Percentiles rank a stretch among this genome's conserved stretches.
Evolutionary conservation across 257 asterid species (phyloP).

Genomic region (Salvia splendens): DNA sequence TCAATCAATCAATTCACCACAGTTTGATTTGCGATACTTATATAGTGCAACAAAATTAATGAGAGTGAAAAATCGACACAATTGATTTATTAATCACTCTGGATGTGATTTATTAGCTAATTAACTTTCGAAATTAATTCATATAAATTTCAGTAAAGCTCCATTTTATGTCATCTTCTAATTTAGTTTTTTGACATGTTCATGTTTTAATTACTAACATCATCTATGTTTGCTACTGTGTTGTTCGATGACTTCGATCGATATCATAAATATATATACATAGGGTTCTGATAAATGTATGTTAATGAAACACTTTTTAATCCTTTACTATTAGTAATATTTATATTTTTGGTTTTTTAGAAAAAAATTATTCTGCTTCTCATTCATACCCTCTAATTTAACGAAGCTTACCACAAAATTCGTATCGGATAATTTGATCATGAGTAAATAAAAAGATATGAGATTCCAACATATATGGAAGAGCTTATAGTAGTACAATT

Average conservation of each 20-base stretch:
- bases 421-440: slow-evolving; percentile 35
- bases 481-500: slow-evolving; percentile 34
- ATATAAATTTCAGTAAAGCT: neutral
- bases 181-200: neutral
- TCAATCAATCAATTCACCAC: neutral
- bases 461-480: slow-evolving; percentile 47
- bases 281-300: neutral
- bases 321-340: neutral
- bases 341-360: neutral
- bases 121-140: neutral
- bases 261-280: neutral
- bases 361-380: neutral
- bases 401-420: slow-evolving; percentile 19
- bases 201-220: neutral
- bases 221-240: neutral
- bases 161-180: too few species aligned
- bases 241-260: neutral
- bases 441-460: slow-evolving; percentile 19
- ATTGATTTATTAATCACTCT: neutral
- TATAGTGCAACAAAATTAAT: neutral
- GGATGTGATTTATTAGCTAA: neutral
- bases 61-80: neutral
- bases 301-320: neutral
- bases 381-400: neutral
- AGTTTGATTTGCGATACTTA: neutral